A percentile compares a stretch with the other conserved stretches of the same genome.
Evolutionary conservation across 768 basidiomycete genomes (phyloP).

Genomic region (Boletales sp.): DNA sequence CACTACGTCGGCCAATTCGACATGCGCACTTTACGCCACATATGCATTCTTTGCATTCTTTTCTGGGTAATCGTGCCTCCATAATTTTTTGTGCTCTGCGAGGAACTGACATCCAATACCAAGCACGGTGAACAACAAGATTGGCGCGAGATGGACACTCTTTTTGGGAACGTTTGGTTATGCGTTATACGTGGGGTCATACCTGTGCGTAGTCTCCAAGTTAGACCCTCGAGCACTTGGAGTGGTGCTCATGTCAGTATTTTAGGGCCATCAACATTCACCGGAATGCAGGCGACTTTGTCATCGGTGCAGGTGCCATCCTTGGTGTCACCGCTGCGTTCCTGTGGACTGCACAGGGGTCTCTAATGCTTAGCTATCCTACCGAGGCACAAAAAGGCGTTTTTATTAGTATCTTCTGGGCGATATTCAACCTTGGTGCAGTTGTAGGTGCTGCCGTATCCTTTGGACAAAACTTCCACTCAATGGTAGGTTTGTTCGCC

Average conservation of each 20-base stretch:
- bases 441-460: slow-evolving; percentile 74
- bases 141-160: slow-evolving; percentile 70
- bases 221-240: background rate
- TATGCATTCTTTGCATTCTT: slow-evolving; percentile 60
- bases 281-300: slow-evolving; percentile 53
- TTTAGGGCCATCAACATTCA: slow-evolving; percentile 67
- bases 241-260: background rate
- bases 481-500: slow-evolving; percentile 40
- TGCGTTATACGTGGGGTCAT: slow-evolving; percentile 68
- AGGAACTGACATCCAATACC: background rate
- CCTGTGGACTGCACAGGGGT: slow-evolving; percentile 77
- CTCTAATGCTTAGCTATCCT: slow-evolving; percentile 76
- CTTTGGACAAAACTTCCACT: slow-evolving; percentile 64
- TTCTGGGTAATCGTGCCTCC: slow-evolving; percentile 47
- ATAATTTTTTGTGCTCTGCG: background rate
- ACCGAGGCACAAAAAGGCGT: slow-evolving; percentile 71
- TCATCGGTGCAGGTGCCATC: slow-evolving; percentile 64
- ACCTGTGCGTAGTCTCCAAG: slow-evolving; percentile 44
- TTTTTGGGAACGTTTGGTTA: slow-evolving; percentile 71
- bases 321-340: slow-evolving; percentile 67
- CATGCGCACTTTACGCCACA: slow-evolving; percentile 60
- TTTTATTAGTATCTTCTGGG: slow-evolving; percentile 77
- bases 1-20: slow-evolving; percentile 65
- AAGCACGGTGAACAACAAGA: slow-evolving; percentile 75
- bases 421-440: slow-evolving; percentile 76